Percentiles rank a stretch among this genome's conserved stretches.
Evolutionary conservation across 225 moss, liverwort and hornwort genomes (phyloP).

Genomic region (Pleurozium schreberi): DNA sequence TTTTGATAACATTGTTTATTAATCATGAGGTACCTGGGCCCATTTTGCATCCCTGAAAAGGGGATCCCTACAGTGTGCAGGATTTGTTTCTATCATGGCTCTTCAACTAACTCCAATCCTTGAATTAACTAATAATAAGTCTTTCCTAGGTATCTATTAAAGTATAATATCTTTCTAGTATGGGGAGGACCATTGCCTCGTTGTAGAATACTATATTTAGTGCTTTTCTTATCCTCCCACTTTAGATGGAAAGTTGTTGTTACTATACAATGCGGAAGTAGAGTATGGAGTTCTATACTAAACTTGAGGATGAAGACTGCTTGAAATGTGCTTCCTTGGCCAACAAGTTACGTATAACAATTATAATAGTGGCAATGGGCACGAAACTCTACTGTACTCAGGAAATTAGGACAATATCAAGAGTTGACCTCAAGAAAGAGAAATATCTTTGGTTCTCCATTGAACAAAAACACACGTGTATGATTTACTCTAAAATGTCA

Average conservation of each 20-base stretch:
- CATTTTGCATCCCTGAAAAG: neutral
- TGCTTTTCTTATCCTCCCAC: neutral
- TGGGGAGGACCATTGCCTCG: rapidly evolving
- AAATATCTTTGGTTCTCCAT: neutral
- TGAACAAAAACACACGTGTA: too few relatives aligned
- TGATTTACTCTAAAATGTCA: neutral
- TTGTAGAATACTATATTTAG: neutral
- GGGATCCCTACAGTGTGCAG: rapidly evolving
- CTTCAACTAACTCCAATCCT: neutral
- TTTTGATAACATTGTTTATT: too few relatives aligned
- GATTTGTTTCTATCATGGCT: neutral
- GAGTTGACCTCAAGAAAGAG: neutral
- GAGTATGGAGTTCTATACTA: too few relatives aligned
- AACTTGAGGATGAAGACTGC: neutral
- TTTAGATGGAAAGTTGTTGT: neutral
- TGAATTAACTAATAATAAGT: too few relatives aligned
- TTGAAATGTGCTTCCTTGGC: too few relatives aligned
- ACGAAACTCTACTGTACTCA: too few relatives aligned
- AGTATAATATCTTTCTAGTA: rapidly evolving
- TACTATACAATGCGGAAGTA: neutral
- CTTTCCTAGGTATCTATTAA: rapidly evolving
- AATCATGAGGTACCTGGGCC: neutral
- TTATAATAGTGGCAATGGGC: neutral
- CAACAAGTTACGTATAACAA: neutral
- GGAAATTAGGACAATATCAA: too few relatives aligned